Conservation (phyloP, 176 grass and related monocot species). For the Raddia guianensis region DNA sequence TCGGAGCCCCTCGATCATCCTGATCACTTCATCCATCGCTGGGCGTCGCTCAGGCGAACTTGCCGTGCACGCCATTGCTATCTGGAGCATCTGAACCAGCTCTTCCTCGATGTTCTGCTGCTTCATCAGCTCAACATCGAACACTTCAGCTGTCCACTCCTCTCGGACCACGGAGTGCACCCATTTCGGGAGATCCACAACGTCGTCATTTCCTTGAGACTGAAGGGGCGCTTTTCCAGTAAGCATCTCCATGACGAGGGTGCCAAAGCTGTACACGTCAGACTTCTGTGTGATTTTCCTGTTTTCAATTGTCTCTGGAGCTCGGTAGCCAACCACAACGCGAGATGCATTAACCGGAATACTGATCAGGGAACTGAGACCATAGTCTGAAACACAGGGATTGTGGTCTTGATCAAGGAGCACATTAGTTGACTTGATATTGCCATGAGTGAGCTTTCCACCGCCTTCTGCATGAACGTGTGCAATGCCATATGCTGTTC, state of each 20-base stretch:
- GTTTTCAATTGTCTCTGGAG: constrained; percentile 81
- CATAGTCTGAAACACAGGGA: constrained; percentile 73
- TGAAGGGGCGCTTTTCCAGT: constrained; percentile 84
- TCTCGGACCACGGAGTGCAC: constrained; percentile 94
- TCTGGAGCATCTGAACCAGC: constrained; percentile 88
- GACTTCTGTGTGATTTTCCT: constrained; percentile 85
- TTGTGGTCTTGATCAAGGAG: constrained; percentile 69
- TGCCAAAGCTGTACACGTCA: constrained; percentile 86
- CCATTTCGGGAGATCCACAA: constrained; percentile 80
- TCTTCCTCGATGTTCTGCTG: constrained; percentile 80
- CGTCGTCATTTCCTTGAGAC: constrained; percentile 81
- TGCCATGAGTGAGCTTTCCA: constrained; percentile 77
- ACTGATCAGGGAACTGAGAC: constrained; percentile 62
- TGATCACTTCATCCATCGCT: constrained; percentile 78
- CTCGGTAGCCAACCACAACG: constrained; percentile 72
- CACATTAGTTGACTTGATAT: constrained; percentile 91
- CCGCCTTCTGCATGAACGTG: constrained; percentile 82
- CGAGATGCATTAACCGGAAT: constrained; percentile 59
- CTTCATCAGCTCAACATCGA: constrained; percentile 74
- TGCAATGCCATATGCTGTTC: constrained; percentile 69
- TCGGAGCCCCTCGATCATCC: constrained; percentile 80
- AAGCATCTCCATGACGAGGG: constrained; percentile 90
- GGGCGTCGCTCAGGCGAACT: constrained; percentile 68
- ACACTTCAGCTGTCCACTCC: constrained; percentile 98
- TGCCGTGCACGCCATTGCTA: constrained; percentile 76